Conservation (phyloP, 352 stramenopile species). For the Pythium phragmitis region DNA sequence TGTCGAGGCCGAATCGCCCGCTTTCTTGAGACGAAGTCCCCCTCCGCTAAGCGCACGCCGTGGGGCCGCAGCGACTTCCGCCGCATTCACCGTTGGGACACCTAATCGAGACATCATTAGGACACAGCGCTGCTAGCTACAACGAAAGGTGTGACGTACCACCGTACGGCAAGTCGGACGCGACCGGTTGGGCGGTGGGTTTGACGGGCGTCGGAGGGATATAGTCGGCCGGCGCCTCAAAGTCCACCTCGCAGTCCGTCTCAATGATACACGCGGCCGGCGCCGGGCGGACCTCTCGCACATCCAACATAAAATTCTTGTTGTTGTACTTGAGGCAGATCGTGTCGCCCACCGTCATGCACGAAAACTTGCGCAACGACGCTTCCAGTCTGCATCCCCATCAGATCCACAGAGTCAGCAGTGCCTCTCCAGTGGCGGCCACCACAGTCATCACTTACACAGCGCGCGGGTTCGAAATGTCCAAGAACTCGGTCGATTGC, state of each 20-base stretch:
- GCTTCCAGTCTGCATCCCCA: conserved; percentile 54
- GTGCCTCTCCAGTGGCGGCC: neutral
- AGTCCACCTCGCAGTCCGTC: conserved; percentile 99
- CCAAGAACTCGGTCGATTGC: conserved; percentile 98
- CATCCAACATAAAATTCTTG: conserved; percentile 98
- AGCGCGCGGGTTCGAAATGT: conserved; percentile 98
- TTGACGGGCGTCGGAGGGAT: conserved; percentile 45
- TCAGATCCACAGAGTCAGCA: neutral
- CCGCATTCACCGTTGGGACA: conserved; percentile 63
- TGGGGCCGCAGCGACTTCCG: conserved; percentile 38
- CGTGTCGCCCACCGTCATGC: conserved; percentile 97
- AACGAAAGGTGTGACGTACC: conserved; percentile 27
- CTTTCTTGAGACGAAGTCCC: conserved; percentile 67
- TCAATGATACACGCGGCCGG: conserved; percentile 99
- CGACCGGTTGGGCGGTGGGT: conserved; percentile 27
- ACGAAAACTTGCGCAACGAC: conserved; percentile 91
- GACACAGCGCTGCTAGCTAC: neutral
- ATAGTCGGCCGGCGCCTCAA: conserved; percentile 93
- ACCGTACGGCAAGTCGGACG: conserved; percentile 62
- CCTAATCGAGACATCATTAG: conserved; percentile 30
- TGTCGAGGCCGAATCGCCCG: conserved; percentile 46
- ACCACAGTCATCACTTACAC: conserved; percentile 85
- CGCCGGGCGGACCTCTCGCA: conserved; percentile 95
- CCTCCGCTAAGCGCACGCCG: conserved; percentile 41
- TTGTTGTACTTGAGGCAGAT: conserved; percentile 99